Conservation (phyloP, 345 rosid species). For the Lepidium didymum region DNA sequence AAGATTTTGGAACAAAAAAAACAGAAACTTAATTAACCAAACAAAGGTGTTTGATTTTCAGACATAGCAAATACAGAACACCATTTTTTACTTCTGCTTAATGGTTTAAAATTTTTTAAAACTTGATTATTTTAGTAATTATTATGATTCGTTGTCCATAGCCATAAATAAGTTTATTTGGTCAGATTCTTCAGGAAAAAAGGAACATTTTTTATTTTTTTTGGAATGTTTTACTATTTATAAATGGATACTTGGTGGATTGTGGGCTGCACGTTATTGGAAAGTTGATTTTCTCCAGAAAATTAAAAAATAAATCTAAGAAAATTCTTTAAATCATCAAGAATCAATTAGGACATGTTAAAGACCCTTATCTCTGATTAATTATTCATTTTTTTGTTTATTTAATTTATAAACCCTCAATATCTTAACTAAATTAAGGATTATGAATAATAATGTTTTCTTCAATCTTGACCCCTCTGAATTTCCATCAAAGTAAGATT, state of each 20-base stretch:
- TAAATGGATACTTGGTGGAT: slow-evolving; percentile 17
- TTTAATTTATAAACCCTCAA: background rate
- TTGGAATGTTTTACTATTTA: slow-evolving; percentile 25
- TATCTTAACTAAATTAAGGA: background rate
- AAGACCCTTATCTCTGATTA: background rate
- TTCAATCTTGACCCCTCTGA: background rate
- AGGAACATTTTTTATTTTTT: background rate
- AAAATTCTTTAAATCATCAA: background rate
- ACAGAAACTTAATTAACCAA: slow-evolving; percentile 14
- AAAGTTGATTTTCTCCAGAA: background rate
- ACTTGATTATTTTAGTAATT: slow-evolving; percentile 20
- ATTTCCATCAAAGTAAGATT: background rate
- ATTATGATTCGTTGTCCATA: slow-evolving; percentile 28
- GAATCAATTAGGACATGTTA: slow-evolving; percentile 5
- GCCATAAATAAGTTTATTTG: slow-evolving; percentile 15
- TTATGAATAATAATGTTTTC: background rate
- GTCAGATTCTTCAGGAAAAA: slow-evolving; percentile 7
- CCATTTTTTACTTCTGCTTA: slow-evolving; percentile 22
- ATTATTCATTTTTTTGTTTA: background rate
- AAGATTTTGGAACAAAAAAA: slow-evolving; percentile 6
- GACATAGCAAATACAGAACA: slow-evolving; percentile 31
- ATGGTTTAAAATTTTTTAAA: slow-evolving; percentile 1
- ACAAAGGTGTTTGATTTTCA: slow-evolving; percentile 14
- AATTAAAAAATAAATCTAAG: background rate
- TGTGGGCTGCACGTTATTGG: slow-evolving; percentile 23